Base-by-base conservation (phyloP, 345 rosid genomes). In the rapeseed (Brassica napus) region DNA sequence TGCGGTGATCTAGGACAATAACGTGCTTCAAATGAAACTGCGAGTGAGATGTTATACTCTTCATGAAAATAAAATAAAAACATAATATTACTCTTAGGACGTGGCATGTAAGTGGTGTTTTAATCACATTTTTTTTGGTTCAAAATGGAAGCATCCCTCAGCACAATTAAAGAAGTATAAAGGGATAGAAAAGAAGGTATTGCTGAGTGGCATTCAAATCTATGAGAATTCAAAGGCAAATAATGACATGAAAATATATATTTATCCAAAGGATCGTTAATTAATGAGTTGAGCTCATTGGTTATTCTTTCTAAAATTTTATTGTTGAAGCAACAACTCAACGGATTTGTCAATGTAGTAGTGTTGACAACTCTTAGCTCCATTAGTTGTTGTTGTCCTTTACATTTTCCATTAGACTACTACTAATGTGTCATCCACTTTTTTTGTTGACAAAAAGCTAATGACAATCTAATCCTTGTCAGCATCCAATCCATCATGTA, bases 341-440 rank as follows among this genome's bases (percentile, higher is more conserved):
- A 71, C 81, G 30, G 60, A 71, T 71, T 77, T 64, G 71, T 28
- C 71, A 54, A 52, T 70, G 65, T 78, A 71, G 59, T 71, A 71
- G 10, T 65, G 80, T 60, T 60, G 77, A 74, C 70, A 79, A 74
- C 75, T 74, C 71, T 74, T 32, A 73, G 39, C 73, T 72, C 58
- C 62, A 58, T 78, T 78, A 61, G 78, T 68, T 68, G 74, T 68
- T 68, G 74, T 9, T 79, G 12, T 74, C 82, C 74, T 67, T 68
- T 35, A 73, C 82, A 72, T 74, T 79, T 68, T 63, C 79, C 82
- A 79, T 74, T 52, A 79, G 11, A 61, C 68, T 35, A 78, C 5
- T 79, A 68, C n/a, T 34, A 69, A 54, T 74, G 82, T 79, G 79
- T 69, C 74, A 26, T 79, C 82, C 82, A 79, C 79, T 73, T 79